Evolutionary conservation across 148 eudicot genomes (phyloP).

Genomic region (Vaccinium corymbosum): DNA sequence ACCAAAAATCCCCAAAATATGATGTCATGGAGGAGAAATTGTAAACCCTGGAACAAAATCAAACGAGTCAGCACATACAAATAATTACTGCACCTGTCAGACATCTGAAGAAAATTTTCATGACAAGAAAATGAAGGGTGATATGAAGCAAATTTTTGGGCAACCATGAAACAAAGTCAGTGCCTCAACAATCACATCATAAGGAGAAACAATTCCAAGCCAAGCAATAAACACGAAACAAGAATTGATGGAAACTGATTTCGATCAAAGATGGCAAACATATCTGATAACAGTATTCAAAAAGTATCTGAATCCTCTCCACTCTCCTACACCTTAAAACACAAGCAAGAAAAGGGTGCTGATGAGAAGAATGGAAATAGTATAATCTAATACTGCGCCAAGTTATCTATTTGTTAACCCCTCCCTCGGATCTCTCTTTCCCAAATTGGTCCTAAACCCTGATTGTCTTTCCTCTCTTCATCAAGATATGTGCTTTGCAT

Average conservation of each 20-base stretch:
- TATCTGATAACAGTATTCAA: neutral
- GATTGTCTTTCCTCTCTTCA: neutral
- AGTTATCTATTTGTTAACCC: neutral
- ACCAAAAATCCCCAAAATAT: conserved; percentile 17
- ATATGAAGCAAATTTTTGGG: neutral
- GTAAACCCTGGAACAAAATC: conserved; percentile 23
- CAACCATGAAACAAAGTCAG: neutral
- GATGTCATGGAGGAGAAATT: conserved; percentile 18
- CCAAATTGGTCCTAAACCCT: neutral
- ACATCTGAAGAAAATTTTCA: neutral
- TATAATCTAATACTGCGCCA: neutral
- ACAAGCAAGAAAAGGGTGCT: neutral
- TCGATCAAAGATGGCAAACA: neutral
- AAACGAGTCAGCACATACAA: conserved; percentile 1
- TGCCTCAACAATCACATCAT: neutral
- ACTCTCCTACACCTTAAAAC: neutral
- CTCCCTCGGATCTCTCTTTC: neutral
- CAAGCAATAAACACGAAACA: neutral
- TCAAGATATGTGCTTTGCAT: neutral
- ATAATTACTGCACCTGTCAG: neutral
- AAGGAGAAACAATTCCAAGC: neutral
- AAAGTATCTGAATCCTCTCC: neutral
- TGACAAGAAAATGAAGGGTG: neutral
- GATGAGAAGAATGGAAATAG: neutral
- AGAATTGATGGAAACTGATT: neutral